Evolutionary conservation across 345 rosid genomes (phyloP), one percentile per base, ranked within the genome.

Genomic region (Raphanus raphanistrum): DNA sequence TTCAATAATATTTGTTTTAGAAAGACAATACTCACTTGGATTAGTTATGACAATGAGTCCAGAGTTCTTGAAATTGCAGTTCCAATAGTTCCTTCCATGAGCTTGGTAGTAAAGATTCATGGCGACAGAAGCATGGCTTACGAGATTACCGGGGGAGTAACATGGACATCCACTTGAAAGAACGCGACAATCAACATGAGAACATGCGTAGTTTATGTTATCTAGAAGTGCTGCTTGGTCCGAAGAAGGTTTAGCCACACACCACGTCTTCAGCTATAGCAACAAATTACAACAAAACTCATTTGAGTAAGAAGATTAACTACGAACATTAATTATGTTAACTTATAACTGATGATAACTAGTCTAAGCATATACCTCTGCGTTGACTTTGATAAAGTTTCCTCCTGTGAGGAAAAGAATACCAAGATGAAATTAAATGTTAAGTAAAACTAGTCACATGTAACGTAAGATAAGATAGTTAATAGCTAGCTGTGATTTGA

Each of bases 41-140:
- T 90, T 81, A n/a, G 91, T 87, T 35, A 78, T 25, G 78, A 84
- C 87, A 48, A 88, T 60, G 63, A 90, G 89, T 66, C 85, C 91
- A 3, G 93, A 88, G 81, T 79, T 75, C 61, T 77, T 83, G 81
- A 90, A 90, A 59, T 90, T 85, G 25, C 96, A 90, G 60, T 88
- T 88, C 90, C 96, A 90, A 15, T 16, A 68, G 80, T 88, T 85
- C 71, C 86, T 82, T 68, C 93, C 91, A 6, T 76, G 84, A 71
- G 90, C 77, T 72, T 87, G 88, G 83, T 88, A 90, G 73, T 90
- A 90, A 58, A 90, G 87, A 77, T 90, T 87, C 96, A 90, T 90
- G 80, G 90, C 88, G 3, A 87, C 3, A 17, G 96, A 88, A 32
- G 96, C 93, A 65, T 79, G 93, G 82, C 82, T 90, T 2, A 85